A percentile compares a stretch with the other conserved stretches of the same genome.
These are phyloP conservation scores for Pythium pyrilobum DNA, from an alignment of 352 stramenopile genomes.

Conservation along the genomic window DNA sequence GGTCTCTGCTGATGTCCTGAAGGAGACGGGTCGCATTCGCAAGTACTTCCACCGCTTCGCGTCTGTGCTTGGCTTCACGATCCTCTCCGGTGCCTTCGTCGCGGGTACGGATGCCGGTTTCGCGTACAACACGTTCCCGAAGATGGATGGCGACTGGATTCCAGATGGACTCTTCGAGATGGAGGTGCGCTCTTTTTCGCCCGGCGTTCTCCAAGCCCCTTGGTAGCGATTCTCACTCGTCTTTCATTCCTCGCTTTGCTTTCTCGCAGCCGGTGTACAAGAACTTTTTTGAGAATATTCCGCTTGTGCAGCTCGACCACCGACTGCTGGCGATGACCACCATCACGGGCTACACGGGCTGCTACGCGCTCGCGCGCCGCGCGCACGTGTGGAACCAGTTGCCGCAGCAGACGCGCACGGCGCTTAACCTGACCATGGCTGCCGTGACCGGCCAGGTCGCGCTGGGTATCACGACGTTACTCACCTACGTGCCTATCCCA, in stretches of 20 bases:
- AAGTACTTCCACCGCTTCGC: slow-evolving; percentile 58
- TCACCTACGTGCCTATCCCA: slow-evolving; percentile 95
- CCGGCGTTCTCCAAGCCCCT: too few relatives aligned
- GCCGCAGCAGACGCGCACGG: slow-evolving; percentile 64
- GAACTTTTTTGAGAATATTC: slow-evolving; percentile 98
- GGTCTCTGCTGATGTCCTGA: slow-evolving; percentile 72
- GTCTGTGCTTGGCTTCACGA: slow-evolving; percentile 72
- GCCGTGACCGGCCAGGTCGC: slow-evolving; percentile 78
- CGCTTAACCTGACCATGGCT: slow-evolving; percentile 73
- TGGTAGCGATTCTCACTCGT: too few relatives aligned
- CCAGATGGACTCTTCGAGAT: slow-evolving; percentile 91
- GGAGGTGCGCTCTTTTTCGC: slow-evolving; percentile 22
- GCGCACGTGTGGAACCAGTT: slow-evolving; percentile 84
- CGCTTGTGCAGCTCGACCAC: slow-evolving; percentile 98
- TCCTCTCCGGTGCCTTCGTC: slow-evolving; percentile 92
- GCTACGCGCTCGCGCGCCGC: slow-evolving; percentile 65
- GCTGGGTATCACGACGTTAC: slow-evolving; percentile 96
- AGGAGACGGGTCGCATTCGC: slow-evolving; percentile 55
- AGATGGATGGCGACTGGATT: slow-evolving; percentile 95
- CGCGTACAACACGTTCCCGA: slow-evolving; percentile 98
- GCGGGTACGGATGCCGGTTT: slow-evolving; percentile 98
- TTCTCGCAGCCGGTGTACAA: slow-evolving; percentile 67
- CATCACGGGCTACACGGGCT: slow-evolving; percentile 53
- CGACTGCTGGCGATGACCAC: slow-evolving; percentile 93
- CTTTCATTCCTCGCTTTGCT: background rate